Percentiles rank a stretch among this genome's conserved stretches.
Evolutionary conservation across 1,139 yeast species (phyloP).

Genomic region (Taphrina populina): DNA sequence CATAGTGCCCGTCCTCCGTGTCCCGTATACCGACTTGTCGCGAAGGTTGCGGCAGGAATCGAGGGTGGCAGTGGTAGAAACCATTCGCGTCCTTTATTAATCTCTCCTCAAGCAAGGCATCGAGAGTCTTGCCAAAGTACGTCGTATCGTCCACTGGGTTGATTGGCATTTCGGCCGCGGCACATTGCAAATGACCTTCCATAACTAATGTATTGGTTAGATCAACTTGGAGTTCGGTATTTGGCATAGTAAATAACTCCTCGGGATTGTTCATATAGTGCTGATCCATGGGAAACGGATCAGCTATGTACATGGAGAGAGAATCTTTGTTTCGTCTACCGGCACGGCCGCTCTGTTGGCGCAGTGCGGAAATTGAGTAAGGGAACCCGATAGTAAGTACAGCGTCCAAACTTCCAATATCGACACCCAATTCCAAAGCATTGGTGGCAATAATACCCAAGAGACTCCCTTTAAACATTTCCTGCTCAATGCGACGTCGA

Average conservation of each 20-base stretch:
- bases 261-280: conserved; percentile 72
- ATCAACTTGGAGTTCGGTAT: conserved; percentile 51
- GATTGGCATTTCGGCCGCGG: conserved; percentile 81
- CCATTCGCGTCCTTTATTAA: conserved; percentile 47
- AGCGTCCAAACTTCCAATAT: conserved; percentile 86
- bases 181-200: conserved; percentile 89
- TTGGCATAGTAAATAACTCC: conserved; percentile 54
- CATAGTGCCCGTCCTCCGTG: conserved; percentile 68
- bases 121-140: conserved; percentile 52
- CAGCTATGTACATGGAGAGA: conserved; percentile 77
- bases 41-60: conserved; percentile 78
- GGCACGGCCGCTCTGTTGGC: conserved; percentile 96
- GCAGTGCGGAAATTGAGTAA: conserved; percentile 74
- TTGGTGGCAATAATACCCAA: conserved; percentile 90
- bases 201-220: conserved; percentile 59
- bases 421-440: conserved; percentile 93
- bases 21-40: conserved; percentile 74
- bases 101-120: conserved; percentile 32
- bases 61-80: conserved; percentile 61
- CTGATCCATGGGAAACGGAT: conserved; percentile 82
- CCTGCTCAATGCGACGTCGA: conserved; percentile 78
- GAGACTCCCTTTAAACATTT: conserved; percentile 82
- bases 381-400: conserved; percentile 94
- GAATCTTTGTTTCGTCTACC: conserved; percentile 79
- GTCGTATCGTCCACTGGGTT: conserved; percentile 52